A percentile compares a stretch with the other conserved stretches of the same genome.
Conservation (phyloP, 176 grass and related monocot species). For the Olyra latifolia region DNA sequence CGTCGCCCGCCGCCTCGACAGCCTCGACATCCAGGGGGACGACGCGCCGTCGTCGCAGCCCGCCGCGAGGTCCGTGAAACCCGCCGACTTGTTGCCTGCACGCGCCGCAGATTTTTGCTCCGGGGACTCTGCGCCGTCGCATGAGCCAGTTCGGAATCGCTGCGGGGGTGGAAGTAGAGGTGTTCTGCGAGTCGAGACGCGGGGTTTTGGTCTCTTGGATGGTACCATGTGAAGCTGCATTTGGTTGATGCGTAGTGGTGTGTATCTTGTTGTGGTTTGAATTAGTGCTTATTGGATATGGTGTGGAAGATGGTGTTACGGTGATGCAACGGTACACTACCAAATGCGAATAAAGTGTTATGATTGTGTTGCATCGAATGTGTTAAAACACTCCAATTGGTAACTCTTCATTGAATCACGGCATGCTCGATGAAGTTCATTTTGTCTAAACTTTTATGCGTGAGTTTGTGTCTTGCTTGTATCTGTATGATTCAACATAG, state of each 20-base stretch:
- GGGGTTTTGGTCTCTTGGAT: constrained; percentile 6
- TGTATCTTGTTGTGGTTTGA: not conserved
- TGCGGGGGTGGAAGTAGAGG: not conserved
- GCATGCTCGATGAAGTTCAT: constrained; percentile 1
- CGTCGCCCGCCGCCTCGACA: constrained; percentile 63
- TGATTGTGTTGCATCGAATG: not conserved
- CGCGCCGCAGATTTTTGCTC: constrained; percentile 3
- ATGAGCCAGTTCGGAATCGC: not conserved
- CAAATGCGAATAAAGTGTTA: not conserved
- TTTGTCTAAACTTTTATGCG: not conserved
- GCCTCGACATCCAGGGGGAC: constrained; percentile 67
- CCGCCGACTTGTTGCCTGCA: constrained; percentile 3
- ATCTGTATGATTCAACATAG: not conserved
- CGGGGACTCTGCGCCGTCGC: not conserved
- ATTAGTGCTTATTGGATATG: not conserved
- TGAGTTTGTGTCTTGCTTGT: not conserved
- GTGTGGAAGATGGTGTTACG: not conserved
- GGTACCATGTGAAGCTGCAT: constrained; percentile 18
- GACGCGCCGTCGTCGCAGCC: constrained; percentile 66
- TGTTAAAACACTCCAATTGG: not conserved
- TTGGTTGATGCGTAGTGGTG: not conserved
- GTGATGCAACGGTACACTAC: not conserved
- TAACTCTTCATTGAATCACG: not conserved
- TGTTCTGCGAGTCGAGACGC: not conserved
- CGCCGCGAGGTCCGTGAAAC: constrained; percentile 54